Evolutionary conservation across 2,329 filamentous ascomycete species (phyloP).

Genomic region (Sclerotinia trifoliorum): DNA sequence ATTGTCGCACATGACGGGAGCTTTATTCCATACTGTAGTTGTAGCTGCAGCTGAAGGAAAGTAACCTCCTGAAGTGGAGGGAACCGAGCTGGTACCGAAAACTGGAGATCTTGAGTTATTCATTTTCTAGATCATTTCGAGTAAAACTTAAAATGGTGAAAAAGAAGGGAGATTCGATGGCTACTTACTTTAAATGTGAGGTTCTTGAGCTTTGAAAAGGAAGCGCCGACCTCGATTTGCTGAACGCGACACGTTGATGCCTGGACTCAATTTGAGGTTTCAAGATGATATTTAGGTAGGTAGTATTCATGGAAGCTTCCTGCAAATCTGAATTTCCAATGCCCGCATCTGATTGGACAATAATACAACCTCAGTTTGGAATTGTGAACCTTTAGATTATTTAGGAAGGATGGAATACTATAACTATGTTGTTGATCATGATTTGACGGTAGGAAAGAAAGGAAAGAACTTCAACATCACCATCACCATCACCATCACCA

Average conservation of each 20-base stretch:
- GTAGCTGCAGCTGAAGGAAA: background rate
- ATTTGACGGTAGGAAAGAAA: background rate
- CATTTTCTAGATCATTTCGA: too few species aligned
- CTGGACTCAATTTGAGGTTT: too few species aligned
- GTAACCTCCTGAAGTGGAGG: background rate
- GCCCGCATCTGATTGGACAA: background rate
- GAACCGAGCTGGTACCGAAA: background rate
- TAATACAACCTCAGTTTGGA: background rate
- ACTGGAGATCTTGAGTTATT: background rate
- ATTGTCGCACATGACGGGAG: background rate
- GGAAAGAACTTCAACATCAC: background rate
- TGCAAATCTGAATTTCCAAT: fast-evolving
- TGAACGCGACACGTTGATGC: background rate
- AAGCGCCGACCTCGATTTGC: background rate
- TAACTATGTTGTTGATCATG: background rate
- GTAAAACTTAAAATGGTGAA: background rate
- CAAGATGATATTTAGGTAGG: too few species aligned
- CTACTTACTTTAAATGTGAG: background rate
- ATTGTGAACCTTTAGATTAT: background rate
- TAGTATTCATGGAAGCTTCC: background rate
- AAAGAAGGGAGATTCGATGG: too few species aligned
- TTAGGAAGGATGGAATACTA: background rate
- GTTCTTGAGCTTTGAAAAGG: too few species aligned
- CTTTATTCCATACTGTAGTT: background rate
- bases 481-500: too few species aligned